Conservation (phyloP, 176 grass and related monocot genomes). For the Saccharum spontaneum region DNA sequence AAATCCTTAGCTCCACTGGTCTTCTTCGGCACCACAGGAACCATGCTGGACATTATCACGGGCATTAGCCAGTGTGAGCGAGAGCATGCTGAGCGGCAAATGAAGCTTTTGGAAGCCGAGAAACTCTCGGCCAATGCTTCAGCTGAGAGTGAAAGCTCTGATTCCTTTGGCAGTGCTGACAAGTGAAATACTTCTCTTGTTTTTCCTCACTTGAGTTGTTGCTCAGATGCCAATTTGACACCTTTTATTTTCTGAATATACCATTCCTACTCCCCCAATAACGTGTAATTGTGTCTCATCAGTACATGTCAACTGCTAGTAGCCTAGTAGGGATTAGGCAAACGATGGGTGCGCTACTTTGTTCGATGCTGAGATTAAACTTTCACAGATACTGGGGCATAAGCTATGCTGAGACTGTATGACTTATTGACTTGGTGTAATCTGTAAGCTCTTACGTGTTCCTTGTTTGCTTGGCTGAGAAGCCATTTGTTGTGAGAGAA, state of each 20-base stretch:
- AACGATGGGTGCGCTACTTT: neutral
- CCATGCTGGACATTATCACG: slow-evolving; percentile 97
- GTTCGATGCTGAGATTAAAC: neutral
- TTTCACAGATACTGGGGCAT: neutral
- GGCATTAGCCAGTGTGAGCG: slow-evolving; percentile 90
- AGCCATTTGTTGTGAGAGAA: no score
- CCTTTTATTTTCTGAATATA: neutral
- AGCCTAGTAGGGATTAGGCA: neutral
- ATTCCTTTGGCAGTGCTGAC: neutral
- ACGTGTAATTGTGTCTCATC: slow-evolving; percentile 24
- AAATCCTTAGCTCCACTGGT: slow-evolving; percentile 87
- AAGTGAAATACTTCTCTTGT: slow-evolving; percentile 16
- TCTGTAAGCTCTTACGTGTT: neutral
- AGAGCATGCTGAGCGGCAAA: slow-evolving; percentile 83
- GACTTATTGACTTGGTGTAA: neutral
- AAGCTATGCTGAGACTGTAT: neutral
- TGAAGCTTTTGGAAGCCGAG: slow-evolving; percentile 83
- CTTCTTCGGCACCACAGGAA: slow-evolving; percentile 91
- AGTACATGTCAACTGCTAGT: neutral
- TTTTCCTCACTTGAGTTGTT: neutral
- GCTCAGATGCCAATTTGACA: neutral
- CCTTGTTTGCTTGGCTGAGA: no score
- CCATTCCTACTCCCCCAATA: slow-evolving; percentile 22
- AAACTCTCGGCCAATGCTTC: slow-evolving; percentile 41
- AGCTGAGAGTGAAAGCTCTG: slow-evolving; percentile 21